Evolutionary conservation across 1,139 yeast species (phyloP).

Genomic region (Geotrichum cucujoidarum): DNA sequence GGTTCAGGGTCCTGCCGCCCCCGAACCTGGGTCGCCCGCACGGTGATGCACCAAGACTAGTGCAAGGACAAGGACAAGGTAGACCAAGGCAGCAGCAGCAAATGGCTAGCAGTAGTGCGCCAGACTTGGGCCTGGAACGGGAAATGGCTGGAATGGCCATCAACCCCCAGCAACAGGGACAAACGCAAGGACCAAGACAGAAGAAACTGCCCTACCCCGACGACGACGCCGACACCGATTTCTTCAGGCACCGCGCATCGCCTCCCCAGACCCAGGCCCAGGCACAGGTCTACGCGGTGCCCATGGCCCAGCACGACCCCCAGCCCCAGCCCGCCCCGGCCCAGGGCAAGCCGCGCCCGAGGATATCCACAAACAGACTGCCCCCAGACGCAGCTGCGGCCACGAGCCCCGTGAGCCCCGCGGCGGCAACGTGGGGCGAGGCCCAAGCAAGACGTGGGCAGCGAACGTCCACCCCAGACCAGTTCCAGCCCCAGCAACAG

Average conservation of each 20-base stretch:
- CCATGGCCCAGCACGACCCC: background rate
- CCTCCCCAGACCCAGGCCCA: background rate
- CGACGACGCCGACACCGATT: background rate
- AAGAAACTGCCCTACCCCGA: background rate
- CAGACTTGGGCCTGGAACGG: background rate
- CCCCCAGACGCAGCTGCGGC: slow-evolving; percentile 21
- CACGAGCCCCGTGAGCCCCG: background rate
- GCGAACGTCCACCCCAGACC: too few species aligned
- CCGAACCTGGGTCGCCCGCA: background rate
- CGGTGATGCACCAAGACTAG: too few species aligned
- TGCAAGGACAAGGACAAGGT: too few species aligned
- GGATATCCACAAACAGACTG: slow-evolving; percentile 28
- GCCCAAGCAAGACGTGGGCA: too few species aligned
- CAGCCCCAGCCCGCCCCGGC: background rate
- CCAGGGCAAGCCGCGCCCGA: slow-evolving; percentile 10
- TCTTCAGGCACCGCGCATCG: background rate
- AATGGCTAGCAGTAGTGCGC: background rate
- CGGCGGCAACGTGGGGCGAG: too few species aligned
- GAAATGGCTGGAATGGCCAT: background rate
- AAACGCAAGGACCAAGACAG: background rate
- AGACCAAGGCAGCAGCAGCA: background rate
- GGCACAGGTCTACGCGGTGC: background rate
- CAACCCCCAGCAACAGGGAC: background rate
- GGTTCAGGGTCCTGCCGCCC: background rate
- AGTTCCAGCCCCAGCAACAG: too few species aligned